phyloP scores from a whole-genome alignment of 1,284 basidiomycete genomes.

The Tilletia indica region DNA sequence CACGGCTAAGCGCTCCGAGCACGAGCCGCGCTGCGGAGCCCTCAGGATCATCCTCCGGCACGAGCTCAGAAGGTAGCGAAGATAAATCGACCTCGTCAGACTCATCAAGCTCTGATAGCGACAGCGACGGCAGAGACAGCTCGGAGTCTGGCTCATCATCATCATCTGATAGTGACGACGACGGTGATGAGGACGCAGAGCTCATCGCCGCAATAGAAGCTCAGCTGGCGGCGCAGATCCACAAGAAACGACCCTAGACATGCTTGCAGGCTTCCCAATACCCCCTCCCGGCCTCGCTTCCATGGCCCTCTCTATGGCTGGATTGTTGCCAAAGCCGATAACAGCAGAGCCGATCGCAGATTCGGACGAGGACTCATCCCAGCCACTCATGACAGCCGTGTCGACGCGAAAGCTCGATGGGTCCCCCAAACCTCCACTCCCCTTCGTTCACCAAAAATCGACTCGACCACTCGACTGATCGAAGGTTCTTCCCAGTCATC shows the following conservation, averaged over 20 bases:
- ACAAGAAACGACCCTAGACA: not conserved
- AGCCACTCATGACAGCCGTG: not conserved
- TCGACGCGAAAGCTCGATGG: constrained; percentile 2
- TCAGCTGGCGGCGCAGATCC: not conserved
- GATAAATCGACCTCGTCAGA: too few species aligned
- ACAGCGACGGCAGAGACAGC: not conserved
- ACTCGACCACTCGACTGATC: too few species aligned
- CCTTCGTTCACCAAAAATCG: too few species aligned
- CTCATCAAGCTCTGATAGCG: too few species aligned
- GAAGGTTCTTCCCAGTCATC: not conserved
- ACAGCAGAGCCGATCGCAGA: not conserved
- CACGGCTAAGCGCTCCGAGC: too few species aligned
- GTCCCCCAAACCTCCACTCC: not conserved
- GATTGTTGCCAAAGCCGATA: not conserved
- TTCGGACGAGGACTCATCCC: not conserved
- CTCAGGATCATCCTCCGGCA: too few species aligned
- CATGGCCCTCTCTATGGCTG: not conserved
- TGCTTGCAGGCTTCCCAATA: constrained; percentile 1
- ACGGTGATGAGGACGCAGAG: too few species aligned
- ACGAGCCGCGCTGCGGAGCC: too few species aligned
- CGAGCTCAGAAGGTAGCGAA: too few species aligned
- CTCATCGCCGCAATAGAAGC: too few species aligned
- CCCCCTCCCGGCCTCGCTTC: not conserved
- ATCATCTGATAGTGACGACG: not conserved
- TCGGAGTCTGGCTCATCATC: not conserved